Evolutionary conservation across 768 basidiomycete species (phyloP).

Genomic region (Collybia nuda): DNA sequence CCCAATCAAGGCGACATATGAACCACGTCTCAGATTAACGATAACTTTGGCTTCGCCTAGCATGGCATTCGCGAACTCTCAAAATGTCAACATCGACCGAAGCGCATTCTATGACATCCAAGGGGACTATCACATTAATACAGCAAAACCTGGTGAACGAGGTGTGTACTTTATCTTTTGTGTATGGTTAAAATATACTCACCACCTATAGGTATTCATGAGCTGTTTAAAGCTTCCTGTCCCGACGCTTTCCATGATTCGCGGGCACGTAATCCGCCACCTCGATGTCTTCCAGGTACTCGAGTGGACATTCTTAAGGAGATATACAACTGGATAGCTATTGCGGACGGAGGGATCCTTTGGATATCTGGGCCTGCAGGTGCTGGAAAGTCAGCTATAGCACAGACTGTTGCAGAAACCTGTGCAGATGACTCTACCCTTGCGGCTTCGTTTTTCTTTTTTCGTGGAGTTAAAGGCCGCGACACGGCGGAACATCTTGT

Average conservation of each 20-base stretch:
- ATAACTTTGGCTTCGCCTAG: no score
- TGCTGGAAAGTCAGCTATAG: constrained; percentile 22
- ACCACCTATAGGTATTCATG: no score
- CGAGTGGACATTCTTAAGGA: not conserved
- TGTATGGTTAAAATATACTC: no score
- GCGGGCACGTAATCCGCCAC: constrained; percentile 1
- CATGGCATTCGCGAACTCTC: no score
- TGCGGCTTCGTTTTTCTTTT: constrained; percentile 35
- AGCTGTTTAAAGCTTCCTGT: no score
- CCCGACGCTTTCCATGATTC: constrained; percentile 2
- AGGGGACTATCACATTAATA: no score
- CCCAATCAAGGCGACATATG: no score
- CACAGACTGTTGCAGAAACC: constrained; percentile 19
- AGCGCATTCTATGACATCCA: no score
- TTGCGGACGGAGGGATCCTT: not conserved
- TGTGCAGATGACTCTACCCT: constrained; percentile 16
- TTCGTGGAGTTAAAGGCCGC: constrained; percentile 22
- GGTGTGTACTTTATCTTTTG: no score
- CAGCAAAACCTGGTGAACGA: no score
- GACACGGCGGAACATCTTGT: constrained; percentile 22
- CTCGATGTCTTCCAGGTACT: constrained; percentile 2
- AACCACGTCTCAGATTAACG: no score
- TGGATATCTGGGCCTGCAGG: constrained; percentile 17
- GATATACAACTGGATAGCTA: not conserved
- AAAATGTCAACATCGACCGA: no score